A percentile compares a stretch with the other conserved stretches of the same genome.
These are phyloP conservation scores for Medicago arabica DNA, from an alignment of 306 rosid species.

Conservation along the genomic window DNA sequence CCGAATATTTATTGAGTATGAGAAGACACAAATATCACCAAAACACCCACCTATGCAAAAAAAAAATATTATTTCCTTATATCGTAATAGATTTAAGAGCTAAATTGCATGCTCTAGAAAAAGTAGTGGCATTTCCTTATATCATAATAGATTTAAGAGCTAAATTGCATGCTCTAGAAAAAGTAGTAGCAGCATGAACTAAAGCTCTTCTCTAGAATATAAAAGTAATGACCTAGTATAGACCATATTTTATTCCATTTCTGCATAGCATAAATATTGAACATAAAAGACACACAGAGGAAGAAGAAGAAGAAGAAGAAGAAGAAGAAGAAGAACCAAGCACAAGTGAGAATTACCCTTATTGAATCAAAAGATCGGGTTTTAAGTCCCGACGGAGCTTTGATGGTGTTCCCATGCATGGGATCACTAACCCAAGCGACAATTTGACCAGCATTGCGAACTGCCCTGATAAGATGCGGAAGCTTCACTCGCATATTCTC, in stretches of 20 bases:
- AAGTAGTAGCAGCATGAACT: background rate
- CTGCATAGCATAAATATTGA: slow-evolving; percentile 3
- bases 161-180: slow-evolving; percentile 20
- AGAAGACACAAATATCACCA: slow-evolving; percentile 26
- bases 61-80: background rate
- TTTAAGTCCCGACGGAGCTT: slow-evolving; percentile 66
- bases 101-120: slow-evolving; percentile 20
- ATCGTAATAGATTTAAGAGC: background rate
- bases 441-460: slow-evolving; percentile 60
- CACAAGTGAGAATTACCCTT: slow-evolving; percentile 48
- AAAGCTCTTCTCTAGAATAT: background rate
- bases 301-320: slow-evolving; percentile 11
- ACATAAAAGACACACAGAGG: background rate
- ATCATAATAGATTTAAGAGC: background rate
- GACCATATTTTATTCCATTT: slow-evolving; percentile 21
- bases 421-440: slow-evolving; percentile 72
- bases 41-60: background rate
- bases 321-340: slow-evolving; percentile 14
- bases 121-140: background rate
- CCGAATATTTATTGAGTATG: background rate
- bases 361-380: slow-evolving; percentile 62
- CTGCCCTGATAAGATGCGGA: slow-evolving; percentile 61
- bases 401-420: slow-evolving; percentile 65
- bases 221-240: slow-evolving; percentile 19
- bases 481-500: slow-evolving; percentile 67